Conservation (phyloP, 2,329 filamentous ascomycete genomes). For the Penicillium sp. region DNA sequence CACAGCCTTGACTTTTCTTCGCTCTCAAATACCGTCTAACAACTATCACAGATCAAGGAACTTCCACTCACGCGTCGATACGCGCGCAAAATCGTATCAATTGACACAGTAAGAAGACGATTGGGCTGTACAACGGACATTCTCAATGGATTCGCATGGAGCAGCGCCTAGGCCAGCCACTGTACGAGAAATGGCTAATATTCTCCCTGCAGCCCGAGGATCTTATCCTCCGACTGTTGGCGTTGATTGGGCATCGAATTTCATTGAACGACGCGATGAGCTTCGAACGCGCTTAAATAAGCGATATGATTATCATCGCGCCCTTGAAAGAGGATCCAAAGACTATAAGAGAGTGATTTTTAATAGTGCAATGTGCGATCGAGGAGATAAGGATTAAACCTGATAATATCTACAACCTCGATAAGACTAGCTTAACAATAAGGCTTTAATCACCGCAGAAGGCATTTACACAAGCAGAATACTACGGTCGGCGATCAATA, state of each 20-base stretch:
- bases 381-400: neutral
- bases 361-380: neutral
- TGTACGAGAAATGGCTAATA: neutral
- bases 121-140: too few species aligned
- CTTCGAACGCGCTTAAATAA: neutral
- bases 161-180: too few species aligned
- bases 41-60: too few species aligned
- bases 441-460: conserved; percentile 4
- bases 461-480: neutral
- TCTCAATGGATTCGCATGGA: too few species aligned
- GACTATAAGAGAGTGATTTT: neutral
- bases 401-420: too few species aligned
- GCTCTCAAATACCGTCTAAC: too few species aligned
- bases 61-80: too few species aligned
- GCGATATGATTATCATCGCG: neutral
- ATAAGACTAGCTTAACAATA: conserved; percentile 9
- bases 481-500: neutral
- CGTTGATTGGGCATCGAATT: neutral
- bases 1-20: too few species aligned
- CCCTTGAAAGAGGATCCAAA: neutral
- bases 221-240: neutral
- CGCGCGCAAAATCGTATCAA: neutral
- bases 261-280: too few species aligned
- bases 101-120: neutral
- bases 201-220: neutral